Evolutionary conservation across 352 stramenopile species (phyloP).

Genomic region (Plasmopara viticola): DNA sequence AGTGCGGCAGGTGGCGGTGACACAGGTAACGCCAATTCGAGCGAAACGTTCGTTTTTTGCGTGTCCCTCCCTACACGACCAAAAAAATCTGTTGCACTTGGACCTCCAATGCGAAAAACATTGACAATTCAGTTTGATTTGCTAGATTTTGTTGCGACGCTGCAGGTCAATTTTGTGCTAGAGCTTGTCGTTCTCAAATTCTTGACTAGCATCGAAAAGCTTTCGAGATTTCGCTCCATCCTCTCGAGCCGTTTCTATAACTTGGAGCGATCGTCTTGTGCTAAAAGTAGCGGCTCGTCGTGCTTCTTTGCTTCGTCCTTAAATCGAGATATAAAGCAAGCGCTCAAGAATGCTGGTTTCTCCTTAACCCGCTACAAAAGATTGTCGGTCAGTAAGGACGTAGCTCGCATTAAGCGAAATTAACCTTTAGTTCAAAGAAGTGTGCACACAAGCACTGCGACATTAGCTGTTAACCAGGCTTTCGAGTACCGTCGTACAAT

Average conservation of each 20-base stretch:
- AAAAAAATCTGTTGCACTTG: constrained; percentile 28
- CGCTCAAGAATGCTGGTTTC: constrained; percentile 61
- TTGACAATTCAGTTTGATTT: constrained; percentile 30
- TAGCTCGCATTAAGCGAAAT: constrained; percentile 10
- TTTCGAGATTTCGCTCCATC: constrained; percentile 46
- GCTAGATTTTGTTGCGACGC: constrained; percentile 39
- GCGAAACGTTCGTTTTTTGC: constrained; percentile 36
- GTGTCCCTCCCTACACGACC: constrained; percentile 32
- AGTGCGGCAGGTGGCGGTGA: constrained; percentile 27
- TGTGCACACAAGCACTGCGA: constrained; percentile 43
- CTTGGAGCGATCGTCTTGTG: constrained; percentile 43
- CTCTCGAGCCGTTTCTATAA: constrained; percentile 47
- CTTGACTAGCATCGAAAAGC: constrained; percentile 46
- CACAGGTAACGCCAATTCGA: constrained; percentile 52
- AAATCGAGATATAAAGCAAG: constrained; percentile 52
- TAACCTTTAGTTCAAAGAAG: constrained; percentile 1
- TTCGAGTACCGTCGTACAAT: constrained; percentile 67
- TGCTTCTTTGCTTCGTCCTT: constrained; percentile 59
- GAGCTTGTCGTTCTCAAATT: constrained; percentile 49
- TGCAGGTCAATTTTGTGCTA: constrained; percentile 63
- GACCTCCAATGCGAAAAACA: constrained; percentile 37
- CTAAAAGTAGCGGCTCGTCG: constrained; percentile 59
- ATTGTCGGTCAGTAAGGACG: constrained; percentile 8
- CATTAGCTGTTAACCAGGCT: constrained; percentile 80
- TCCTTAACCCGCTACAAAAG: constrained; percentile 18